These are phyloP conservation scores for Aspergillus brasiliensis DNA, from an alignment of 2,329 filamentous ascomycete genomes.

Conservation along the genomic window DNA sequence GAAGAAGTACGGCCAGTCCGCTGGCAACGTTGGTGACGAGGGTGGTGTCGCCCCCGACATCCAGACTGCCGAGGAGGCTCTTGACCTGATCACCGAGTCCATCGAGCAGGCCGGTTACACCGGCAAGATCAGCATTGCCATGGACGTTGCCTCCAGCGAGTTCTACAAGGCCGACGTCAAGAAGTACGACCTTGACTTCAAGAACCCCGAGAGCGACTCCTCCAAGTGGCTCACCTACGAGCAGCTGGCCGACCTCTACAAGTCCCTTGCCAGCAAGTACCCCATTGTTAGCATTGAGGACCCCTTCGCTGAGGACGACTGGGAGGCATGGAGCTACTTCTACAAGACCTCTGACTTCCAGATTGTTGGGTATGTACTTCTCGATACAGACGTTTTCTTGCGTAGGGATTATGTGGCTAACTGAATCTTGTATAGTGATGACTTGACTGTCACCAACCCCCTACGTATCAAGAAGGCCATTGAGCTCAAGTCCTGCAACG, in stretches of 20 bases:
- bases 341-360: slow-evolving; percentile 98
- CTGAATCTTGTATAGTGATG: slow-evolving; percentile 62
- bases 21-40: slow-evolving; percentile 98
- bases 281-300: slow-evolving; percentile 99
- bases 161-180: slow-evolving; percentile 98
- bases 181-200: slow-evolving; percentile 99
- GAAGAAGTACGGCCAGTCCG: slow-evolving; percentile 99
- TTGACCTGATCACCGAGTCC: slow-evolving; percentile 90
- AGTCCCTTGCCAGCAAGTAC: slow-evolving; percentile 86
- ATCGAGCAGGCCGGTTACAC: slow-evolving; percentile 96
- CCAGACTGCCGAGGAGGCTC: slow-evolving; percentile 92
- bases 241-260: slow-evolving; percentile 91
- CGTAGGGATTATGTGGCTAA: neutral
- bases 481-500: slow-evolving; percentile 97
- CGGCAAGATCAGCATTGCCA: slow-evolving; percentile 94
- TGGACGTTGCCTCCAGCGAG: slow-evolving; percentile 98
- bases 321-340: slow-evolving; percentile 99
- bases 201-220: slow-evolving; percentile 97
- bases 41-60: slow-evolving; percentile 99
- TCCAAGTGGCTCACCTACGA: slow-evolving; percentile 99
- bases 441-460: slow-evolving; percentile 98
- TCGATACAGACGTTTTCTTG: no score
- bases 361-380: slow-evolving; percentile 70
- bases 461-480: slow-evolving; percentile 99
- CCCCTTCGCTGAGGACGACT: slow-evolving; percentile 99